Percentiles rank a stretch among this genome's conserved stretches.
These are phyloP conservation scores for Claviceps sorghi DNA, from an alignment of 2,329 filamentous ascomycete species.

Conservation along the genomic window DNA sequence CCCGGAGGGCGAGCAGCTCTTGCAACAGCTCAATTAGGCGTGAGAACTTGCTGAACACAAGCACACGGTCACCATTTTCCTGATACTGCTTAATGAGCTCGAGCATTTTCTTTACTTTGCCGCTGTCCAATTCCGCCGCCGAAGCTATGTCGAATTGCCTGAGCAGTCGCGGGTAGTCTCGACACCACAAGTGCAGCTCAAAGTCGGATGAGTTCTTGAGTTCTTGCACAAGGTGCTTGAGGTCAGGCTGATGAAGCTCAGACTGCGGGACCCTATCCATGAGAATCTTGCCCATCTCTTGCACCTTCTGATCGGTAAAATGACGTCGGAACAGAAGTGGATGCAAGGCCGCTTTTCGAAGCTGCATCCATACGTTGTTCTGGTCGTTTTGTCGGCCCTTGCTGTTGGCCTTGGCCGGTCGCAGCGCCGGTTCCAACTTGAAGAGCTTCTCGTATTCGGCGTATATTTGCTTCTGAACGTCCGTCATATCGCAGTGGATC, in stretches of 20 bases:
- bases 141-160: constrained; percentile 37
- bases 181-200: constrained; percentile 50
- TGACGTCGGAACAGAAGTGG: constrained; percentile 72
- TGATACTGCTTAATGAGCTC: constrained; percentile 61
- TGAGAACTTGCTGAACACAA: constrained; percentile 90
- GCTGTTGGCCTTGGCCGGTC: constrained; percentile 32
- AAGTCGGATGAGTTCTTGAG: constrained; percentile 47
- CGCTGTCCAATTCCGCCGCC: constrained; percentile 45
- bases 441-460: constrained; percentile 48
- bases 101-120: constrained; percentile 73
- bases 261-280: constrained; percentile 50
- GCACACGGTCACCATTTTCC: constrained; percentile 66
- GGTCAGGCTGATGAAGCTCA: constrained; percentile 36
- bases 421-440: constrained; percentile 42
- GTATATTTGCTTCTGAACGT: constrained; percentile 60
- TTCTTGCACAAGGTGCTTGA: constrained; percentile 39
- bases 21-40: constrained; percentile 83
- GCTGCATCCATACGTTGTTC: constrained; percentile 71
- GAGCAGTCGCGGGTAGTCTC: constrained; percentile 39
- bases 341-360: constrained; percentile 85
- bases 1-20: constrained; percentile 58
- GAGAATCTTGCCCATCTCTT: constrained; percentile 63
- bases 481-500: constrained; percentile 66
- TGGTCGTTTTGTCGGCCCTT: constrained; percentile 35
- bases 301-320: constrained; percentile 60